These are phyloP conservation scores for Omphalotus guepiniiformis DNA, from an alignment of 768 basidiomycete genomes.

Conservation along the genomic window DNA sequence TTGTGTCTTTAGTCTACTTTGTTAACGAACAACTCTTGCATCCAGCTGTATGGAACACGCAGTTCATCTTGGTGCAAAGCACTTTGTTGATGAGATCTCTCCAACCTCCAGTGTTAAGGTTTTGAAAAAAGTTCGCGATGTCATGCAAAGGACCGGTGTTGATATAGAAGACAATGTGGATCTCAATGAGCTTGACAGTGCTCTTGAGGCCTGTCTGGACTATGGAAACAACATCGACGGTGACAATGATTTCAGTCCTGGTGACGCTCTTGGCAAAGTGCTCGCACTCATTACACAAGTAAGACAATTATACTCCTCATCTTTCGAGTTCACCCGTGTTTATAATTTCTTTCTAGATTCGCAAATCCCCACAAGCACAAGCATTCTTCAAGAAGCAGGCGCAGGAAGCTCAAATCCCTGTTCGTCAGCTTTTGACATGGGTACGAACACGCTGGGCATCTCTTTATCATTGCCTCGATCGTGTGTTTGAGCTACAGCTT, in stretches of 20 bases:
- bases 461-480: neutral
- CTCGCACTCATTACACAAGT: conserved; percentile 1
- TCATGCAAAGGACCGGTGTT: neutral
- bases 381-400: too few relatives aligned
- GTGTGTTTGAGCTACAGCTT: neutral
- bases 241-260: neutral
- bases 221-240: neutral
- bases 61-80: conserved; percentile 22
- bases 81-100: conserved; percentile 23
- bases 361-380: too few relatives aligned
- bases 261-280: neutral
- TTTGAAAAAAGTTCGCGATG: conserved; percentile 1
- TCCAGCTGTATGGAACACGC: conserved; percentile 31
- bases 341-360: too few relatives aligned
- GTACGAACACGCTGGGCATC: too few relatives aligned
- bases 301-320: neutral
- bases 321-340: too few relatives aligned
- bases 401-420: too few relatives aligned
- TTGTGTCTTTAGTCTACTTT: neutral
- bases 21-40: conserved; percentile 1
- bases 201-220: neutral
- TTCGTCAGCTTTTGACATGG: too few relatives aligned
- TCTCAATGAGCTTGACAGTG: conserved; percentile 9
- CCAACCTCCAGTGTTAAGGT: conserved; percentile 10
- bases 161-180: neutral